These are phyloP conservation scores for Pulveroboletus sp. DNA, from an alignment of 768 basidiomycete species.

Conservation along the genomic window DNA sequence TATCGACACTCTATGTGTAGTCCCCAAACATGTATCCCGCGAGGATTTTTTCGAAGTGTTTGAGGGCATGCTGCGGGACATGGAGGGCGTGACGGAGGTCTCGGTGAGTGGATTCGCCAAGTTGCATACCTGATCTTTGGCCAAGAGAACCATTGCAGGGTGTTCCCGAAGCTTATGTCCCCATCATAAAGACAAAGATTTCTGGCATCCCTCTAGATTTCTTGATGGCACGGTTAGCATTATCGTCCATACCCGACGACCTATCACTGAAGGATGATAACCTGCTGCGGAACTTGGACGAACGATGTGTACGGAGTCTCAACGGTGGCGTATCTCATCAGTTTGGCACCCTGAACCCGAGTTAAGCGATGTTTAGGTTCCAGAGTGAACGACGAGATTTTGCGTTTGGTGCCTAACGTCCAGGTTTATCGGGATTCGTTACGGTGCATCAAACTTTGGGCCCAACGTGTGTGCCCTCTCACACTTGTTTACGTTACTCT, in stretches of 20 bases:
- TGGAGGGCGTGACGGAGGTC: slow-evolving; percentile 83
- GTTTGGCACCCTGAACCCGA: slow-evolving; percentile 1
- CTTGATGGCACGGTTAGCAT: slow-evolving; percentile 82
- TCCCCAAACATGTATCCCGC: slow-evolving; percentile 91
- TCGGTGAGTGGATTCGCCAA: slow-evolving; percentile 54
- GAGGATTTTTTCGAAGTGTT: slow-evolving; percentile 96
- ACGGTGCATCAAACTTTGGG: slow-evolving; percentile 97
- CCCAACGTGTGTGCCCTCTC: slow-evolving; percentile 64
- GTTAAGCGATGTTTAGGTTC: slow-evolving; percentile 54
- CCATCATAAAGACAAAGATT: slow-evolving; percentile 89
- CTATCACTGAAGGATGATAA: slow-evolving; percentile 88
- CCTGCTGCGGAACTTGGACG: slow-evolving; percentile 87
- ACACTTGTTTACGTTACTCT: slow-evolving; percentile 3
- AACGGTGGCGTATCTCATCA: slow-evolving; percentile 50
- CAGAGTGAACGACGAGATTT: slow-evolving; percentile 91
- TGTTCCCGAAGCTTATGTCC: slow-evolving; percentile 95
- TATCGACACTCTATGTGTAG: slow-evolving; percentile 98
- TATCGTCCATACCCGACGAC: slow-evolving; percentile 89
- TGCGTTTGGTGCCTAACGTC: slow-evolving; percentile 92
- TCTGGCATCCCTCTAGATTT: slow-evolving; percentile 92
- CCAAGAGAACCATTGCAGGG: slow-evolving; percentile 47
- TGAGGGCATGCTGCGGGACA: slow-evolving; percentile 78
- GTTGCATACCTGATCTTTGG: not conserved
- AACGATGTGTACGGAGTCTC: slow-evolving; percentile 90
- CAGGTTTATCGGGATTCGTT: slow-evolving; percentile 91